Evolutionary conservation across 1,284 basidiomycete species (phyloP).

Genomic region (Heterobasidion annosum): DNA sequence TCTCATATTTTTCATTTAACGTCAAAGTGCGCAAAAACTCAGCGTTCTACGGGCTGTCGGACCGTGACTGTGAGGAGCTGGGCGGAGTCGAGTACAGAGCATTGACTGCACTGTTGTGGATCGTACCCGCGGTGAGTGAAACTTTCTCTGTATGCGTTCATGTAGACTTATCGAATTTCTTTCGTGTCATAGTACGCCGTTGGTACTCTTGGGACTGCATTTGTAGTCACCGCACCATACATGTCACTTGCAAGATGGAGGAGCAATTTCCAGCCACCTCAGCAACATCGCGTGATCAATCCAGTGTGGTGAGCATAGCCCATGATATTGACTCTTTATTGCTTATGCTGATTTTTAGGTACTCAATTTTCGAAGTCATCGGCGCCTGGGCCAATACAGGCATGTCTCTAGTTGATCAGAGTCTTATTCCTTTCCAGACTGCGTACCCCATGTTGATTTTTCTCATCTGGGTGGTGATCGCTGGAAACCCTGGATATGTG

Average conservation of each 20-base stretch:
- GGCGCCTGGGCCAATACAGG: slow-evolving; percentile 62
- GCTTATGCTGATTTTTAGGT: slow-evolving; percentile 22
- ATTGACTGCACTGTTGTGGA: slow-evolving; percentile 67
- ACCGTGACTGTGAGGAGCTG: slow-evolving; percentile 84
- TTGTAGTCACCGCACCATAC: slow-evolving; percentile 47
- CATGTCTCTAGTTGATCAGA: slow-evolving; percentile 49
- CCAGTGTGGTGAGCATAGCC: slow-evolving; percentile 27
- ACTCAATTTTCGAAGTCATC: slow-evolving; percentile 48
- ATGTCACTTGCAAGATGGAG: slow-evolving; percentile 26
- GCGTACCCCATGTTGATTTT: slow-evolving; percentile 50
- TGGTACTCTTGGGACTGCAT: slow-evolving; percentile 51
- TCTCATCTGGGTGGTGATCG: slow-evolving; percentile 40
- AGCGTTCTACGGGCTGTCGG: slow-evolving; percentile 69
- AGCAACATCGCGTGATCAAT: slow-evolving; percentile 28
- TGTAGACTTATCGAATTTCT: neutral
- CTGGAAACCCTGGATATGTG: slow-evolving; percentile 59
- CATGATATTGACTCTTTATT: no score
- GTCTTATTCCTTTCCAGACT: slow-evolving; percentile 47
- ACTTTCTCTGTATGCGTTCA: neutral
- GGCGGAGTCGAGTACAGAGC: slow-evolving; percentile 93
- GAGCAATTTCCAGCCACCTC: slow-evolving; percentile 17
- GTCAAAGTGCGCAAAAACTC: slow-evolving; percentile 85
- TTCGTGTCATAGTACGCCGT: slow-evolving; percentile 25
- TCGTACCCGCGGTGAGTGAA: slow-evolving; percentile 19
- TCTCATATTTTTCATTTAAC: slow-evolving; percentile 84